Conservation (phyloP, 768 basidiomycete genomes). For the Saitozyma podzolica region DNA sequence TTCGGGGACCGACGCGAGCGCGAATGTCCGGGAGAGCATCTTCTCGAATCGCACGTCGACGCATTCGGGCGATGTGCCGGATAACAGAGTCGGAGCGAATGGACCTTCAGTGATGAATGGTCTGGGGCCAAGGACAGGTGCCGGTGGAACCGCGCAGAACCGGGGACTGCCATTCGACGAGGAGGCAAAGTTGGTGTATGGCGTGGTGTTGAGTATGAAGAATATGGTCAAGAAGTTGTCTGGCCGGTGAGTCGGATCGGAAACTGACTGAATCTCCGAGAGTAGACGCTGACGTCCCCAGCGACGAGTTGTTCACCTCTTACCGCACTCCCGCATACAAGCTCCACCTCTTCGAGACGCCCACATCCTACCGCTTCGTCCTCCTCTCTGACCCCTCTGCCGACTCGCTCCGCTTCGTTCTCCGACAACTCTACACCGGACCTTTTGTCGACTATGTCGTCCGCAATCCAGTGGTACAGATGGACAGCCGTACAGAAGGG, state of each 20-base stretch:
- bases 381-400: constrained; percentile 84
- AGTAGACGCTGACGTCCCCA: constrained; percentile 46
- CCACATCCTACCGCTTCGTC: constrained; percentile 91
- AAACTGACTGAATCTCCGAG: background rate
- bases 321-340: constrained; percentile 92
- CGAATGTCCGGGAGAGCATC: constrained; percentile 30
- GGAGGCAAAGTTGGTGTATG: constrained; percentile 95
- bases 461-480: constrained; percentile 78
- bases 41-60: constrained; percentile 19
- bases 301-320: constrained; percentile 86
- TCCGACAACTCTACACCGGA: constrained; percentile 88
- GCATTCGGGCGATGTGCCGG: background rate
- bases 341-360: constrained; percentile 86
- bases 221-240: constrained; percentile 96
- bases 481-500: constrained; percentile 80
- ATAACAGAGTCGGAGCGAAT: background rate
- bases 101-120: background rate
- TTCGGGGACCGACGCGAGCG: constrained; percentile 6
- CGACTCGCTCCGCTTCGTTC: constrained; percentile 75
- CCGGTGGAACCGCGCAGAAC: constrained; percentile 32
- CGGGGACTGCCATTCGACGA: constrained; percentile 84
- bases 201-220: constrained; percentile 82
- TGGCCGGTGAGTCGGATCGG: constrained; percentile 62
- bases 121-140: background rate
- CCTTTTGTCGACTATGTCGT: constrained; percentile 93